Percentiles rank a stretch among this genome's conserved stretches.
phyloP scores from a whole-genome alignment of 495 filamentous ascomycete genomes.

The Glarea lozoyensis region DNA sequence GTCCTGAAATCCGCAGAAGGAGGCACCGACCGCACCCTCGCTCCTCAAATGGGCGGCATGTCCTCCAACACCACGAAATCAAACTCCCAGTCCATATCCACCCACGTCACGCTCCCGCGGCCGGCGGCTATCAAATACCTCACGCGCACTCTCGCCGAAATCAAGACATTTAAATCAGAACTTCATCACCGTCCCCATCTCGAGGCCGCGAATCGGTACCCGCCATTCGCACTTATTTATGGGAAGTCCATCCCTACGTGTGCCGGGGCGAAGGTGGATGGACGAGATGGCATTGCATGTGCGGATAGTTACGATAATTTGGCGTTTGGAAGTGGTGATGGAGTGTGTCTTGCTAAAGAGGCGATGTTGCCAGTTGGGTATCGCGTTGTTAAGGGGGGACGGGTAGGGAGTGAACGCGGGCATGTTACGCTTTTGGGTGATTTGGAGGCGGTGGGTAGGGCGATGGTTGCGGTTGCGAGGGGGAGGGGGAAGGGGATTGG shows the following conservation, averaged over 20 bases:
- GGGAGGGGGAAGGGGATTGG: slow-evolving; percentile 67
- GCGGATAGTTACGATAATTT: slow-evolving; percentile 81
- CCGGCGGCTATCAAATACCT: slow-evolving; percentile 53
- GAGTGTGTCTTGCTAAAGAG: slow-evolving; percentile 76
- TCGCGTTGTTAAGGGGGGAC: slow-evolving; percentile 55
- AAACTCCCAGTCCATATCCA: slow-evolving; percentile 28
- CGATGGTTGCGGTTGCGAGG: slow-evolving; percentile 53
- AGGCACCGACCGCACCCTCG: slow-evolving; percentile 34
- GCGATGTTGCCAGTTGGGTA: slow-evolving; percentile 85
- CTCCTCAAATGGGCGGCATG: slow-evolving; percentile 37
- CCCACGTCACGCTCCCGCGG: slow-evolving; percentile 26
- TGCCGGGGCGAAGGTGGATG: slow-evolving; percentile 62
- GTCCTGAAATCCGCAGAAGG: slow-evolving; percentile 20
- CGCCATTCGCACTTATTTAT: slow-evolving; percentile 79
- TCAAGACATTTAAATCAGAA: slow-evolving; percentile 64
- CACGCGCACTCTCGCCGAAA: slow-evolving; percentile 60
- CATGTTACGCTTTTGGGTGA: slow-evolving; percentile 85
- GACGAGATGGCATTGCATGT: slow-evolving; percentile 58
- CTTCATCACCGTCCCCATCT: slow-evolving; percentile 51
- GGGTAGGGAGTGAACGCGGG: slow-evolving; percentile 71
- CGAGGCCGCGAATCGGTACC: slow-evolving; percentile 61
- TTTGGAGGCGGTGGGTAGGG: slow-evolving; percentile 70
- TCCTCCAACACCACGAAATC: slow-evolving; percentile 19
- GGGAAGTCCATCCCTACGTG: slow-evolving; percentile 82
- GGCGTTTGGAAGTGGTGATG: slow-evolving; percentile 80